A percentile compares a stretch with the other conserved stretches of the same genome.
These are phyloP conservation scores for Chalara sp. DNA, from an alignment of 2,329 filamentous ascomycete species.

Conservation along the genomic window DNA sequence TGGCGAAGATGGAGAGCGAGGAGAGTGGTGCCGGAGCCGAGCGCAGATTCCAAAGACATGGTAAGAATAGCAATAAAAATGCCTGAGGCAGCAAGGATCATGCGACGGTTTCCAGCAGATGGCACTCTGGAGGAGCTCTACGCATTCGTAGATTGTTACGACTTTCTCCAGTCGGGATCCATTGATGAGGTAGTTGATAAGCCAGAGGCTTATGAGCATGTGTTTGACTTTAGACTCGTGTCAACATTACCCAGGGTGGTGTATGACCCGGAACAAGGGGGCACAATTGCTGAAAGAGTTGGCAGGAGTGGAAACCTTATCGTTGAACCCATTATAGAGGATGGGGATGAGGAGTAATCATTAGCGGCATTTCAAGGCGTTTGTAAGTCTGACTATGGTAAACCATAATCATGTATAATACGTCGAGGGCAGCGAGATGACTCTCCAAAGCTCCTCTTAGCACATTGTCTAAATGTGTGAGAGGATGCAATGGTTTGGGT, in stretches of 20 bases:
- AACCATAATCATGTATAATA: too few relatives aligned
- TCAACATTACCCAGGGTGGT: constrained; percentile 79
- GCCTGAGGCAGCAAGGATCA: constrained; percentile 59
- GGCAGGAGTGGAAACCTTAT: constrained; percentile 83
- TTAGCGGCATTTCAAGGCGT: too few relatives aligned
- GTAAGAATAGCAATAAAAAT: constrained; percentile 66
- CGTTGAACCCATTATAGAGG: constrained; percentile 60
- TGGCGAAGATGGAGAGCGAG: constrained; percentile 79
- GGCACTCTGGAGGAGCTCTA: constrained; percentile 73
- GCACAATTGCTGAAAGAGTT: constrained; percentile 64
- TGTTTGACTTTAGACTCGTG: constrained; percentile 80
- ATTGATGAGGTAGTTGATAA: constrained; percentile 25
- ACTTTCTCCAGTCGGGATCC: constrained; percentile 45
- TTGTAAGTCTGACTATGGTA: too few relatives aligned
- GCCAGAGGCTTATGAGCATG: constrained; percentile 68
- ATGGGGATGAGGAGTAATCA: constrained; percentile 17
- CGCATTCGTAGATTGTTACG: constrained; percentile 90
- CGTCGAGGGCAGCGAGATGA: too few relatives aligned
- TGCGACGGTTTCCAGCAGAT: constrained; percentile 65
- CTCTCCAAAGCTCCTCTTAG: too few relatives aligned
- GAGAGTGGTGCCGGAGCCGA: constrained; percentile 62
- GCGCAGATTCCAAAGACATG: constrained; percentile 53
- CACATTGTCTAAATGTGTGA: too few relatives aligned
- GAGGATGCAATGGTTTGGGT: too few relatives aligned
- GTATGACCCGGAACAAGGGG: constrained; percentile 61